phyloP scores from a whole-genome alignment of 306 rosid genomes.

The Heteromeles arbutifolia region DNA sequence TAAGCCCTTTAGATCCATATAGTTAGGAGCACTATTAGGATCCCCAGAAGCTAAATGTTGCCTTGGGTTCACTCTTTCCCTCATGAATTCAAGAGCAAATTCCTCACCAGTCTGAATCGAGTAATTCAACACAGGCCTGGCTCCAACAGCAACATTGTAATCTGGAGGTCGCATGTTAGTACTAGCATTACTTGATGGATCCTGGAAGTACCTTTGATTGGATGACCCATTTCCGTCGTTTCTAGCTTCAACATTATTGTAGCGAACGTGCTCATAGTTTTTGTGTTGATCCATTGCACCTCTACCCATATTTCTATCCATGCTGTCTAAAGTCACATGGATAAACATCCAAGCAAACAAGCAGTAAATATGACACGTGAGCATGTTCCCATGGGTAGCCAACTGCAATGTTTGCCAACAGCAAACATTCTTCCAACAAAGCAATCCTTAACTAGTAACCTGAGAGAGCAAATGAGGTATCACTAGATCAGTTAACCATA shows the following conservation, averaged over 20 bases:
- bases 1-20: constrained; percentile 48
- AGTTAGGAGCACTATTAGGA: constrained; percentile 47
- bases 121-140: constrained; percentile 65
- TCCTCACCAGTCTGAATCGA: constrained; percentile 95
- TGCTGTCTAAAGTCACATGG: constrained; percentile 6
- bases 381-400: constrained; percentile 10
- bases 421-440: constrained; percentile 18
- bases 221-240: constrained; percentile 44
- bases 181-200: constrained; percentile 37
- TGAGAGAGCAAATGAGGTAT: background rate
- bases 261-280: constrained; percentile 28
- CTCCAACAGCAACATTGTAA: constrained; percentile 38
- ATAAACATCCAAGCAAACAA: constrained; percentile 12
- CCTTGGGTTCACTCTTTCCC: constrained; percentile 67
- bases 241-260: constrained; percentile 44
- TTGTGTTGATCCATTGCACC: constrained; percentile 32
- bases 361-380: constrained; percentile 1
- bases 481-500: background rate
- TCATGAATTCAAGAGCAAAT: constrained; percentile 83
- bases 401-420: constrained; percentile 3
- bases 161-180: constrained; percentile 54
- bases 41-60: constrained; percentile 50
- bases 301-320: constrained; percentile 24
- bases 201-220: constrained; percentile 40
- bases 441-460: constrained; percentile 12